Conservation (phyloP, 495 filamentous ascomycete species). For the Chaetomium tenue region DNA sequence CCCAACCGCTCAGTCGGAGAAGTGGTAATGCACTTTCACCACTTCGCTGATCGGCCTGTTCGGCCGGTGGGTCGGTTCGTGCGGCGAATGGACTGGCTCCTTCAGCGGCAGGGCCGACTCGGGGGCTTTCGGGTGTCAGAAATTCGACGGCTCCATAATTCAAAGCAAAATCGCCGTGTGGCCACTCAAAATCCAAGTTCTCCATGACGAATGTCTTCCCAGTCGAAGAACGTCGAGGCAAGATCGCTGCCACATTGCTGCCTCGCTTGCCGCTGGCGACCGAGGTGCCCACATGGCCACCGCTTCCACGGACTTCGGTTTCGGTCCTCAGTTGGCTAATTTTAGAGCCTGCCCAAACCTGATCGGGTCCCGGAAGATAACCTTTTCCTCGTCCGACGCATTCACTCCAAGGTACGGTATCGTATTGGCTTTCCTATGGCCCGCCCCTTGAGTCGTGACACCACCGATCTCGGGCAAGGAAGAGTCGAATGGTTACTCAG, state of each 20-base stretch:
- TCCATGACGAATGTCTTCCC: too few relatives aligned
- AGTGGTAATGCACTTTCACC: conserved; percentile 14
- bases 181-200: conserved; percentile 9
- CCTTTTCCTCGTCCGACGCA: too few relatives aligned
- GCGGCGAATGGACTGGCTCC: conserved; percentile 4
- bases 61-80: conserved; percentile 5
- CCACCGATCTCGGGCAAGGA: too few relatives aligned
- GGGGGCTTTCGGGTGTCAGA: not conserved
- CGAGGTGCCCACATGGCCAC: too few relatives aligned
- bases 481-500: too few relatives aligned
- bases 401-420: too few relatives aligned
- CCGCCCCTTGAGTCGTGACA: too few relatives aligned
- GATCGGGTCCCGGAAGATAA: too few relatives aligned
- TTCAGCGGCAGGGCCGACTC: conserved; percentile 2
- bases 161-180: conserved; percentile 7
- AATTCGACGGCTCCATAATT: conserved; percentile 12
- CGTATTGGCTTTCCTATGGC: too few relatives aligned
- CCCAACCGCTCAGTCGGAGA: conserved; percentile 14
- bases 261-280: conserved; percentile 2
- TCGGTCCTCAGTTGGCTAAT: too few relatives aligned
- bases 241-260: not conserved
- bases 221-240: conserved; percentile 1
- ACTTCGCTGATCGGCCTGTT: conserved; percentile 15
- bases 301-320: too few relatives aligned
- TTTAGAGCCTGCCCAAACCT: too few relatives aligned